Evolutionary conservation across 2,329 filamentous ascomycete species (phyloP).

Genomic region (Didymellaceae sp.): DNA sequence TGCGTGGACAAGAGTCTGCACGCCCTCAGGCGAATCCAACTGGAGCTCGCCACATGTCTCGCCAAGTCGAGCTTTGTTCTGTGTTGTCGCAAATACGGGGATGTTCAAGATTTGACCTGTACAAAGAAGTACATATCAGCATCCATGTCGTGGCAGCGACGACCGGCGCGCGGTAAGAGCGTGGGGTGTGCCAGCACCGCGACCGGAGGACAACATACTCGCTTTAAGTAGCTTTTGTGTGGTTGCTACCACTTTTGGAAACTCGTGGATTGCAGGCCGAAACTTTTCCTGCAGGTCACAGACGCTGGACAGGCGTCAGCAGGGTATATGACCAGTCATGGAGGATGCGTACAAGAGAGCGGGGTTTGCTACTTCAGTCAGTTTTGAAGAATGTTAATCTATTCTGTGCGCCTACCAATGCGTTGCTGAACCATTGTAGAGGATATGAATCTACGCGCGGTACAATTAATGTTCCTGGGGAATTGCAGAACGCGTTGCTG

Average conservation of each 20-base stretch:
- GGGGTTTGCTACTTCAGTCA: slow-evolving; percentile 47
- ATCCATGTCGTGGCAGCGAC: not conserved
- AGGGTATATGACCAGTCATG: slow-evolving; percentile 3
- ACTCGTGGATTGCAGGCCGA: slow-evolving; percentile 80
- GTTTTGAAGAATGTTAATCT: slow-evolving; percentile 4
- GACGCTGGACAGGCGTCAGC: slow-evolving; percentile 63
- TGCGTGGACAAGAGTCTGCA: slow-evolving; percentile 62
- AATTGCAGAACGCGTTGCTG: slow-evolving; percentile 19
- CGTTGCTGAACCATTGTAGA: slow-evolving; percentile 40
- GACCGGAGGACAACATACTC: slow-evolving; percentile 39
- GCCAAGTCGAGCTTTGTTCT: slow-evolving; percentile 79
- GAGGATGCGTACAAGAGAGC: slow-evolving; percentile 48
- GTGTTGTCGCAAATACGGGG: slow-evolving; percentile 85
- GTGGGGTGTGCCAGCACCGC: not conserved
- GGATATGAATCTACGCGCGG: slow-evolving; percentile 9
- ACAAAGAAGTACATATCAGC: slow-evolving; percentile 13
- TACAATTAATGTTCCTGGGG: not conserved
- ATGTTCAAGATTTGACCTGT: slow-evolving; percentile 67
- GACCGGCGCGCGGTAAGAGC: not conserved
- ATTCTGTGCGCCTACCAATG: slow-evolving; percentile 33
- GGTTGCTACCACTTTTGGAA: slow-evolving; percentile 71
- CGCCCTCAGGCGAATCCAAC: slow-evolving; percentile 57
- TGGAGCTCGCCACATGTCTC: slow-evolving; percentile 76
- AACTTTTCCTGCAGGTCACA: slow-evolving; percentile 98
- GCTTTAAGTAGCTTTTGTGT: slow-evolving; percentile 61